Evolutionary conservation across 2,329 filamentous ascomycete genomes (phyloP).

Genomic region (Botrytis tulipae): DNA sequence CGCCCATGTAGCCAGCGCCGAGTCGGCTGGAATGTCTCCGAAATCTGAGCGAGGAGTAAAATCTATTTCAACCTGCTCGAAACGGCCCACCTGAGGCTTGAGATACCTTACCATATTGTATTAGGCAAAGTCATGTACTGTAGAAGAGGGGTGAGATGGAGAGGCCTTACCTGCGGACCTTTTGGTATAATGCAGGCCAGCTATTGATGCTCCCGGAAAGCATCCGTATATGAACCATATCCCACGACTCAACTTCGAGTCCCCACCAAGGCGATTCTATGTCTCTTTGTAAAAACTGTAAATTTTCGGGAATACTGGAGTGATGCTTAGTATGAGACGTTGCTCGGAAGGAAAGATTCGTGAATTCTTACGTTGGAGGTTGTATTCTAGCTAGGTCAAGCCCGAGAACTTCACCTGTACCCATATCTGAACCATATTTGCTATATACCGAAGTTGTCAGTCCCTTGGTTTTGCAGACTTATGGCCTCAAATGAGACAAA

Average conservation of each 20-base stretch:
- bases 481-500: background rate
- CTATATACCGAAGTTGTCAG: constrained; percentile 20
- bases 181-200: constrained; percentile 73
- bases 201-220: constrained; percentile 73
- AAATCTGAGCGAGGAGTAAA: constrained; percentile 72
- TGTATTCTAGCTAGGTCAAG: constrained; percentile 63
- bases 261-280: constrained; percentile 71
- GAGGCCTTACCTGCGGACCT: constrained; percentile 60
- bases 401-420: constrained; percentile 52
- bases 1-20: constrained; percentile 67
- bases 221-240: constrained; percentile 81
- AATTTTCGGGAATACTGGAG: constrained; percentile 66
- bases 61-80: constrained; percentile 91
- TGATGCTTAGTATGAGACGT: background rate
- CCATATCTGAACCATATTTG: constrained; percentile 16
- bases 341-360: background rate
- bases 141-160: background rate
- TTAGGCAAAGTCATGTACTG: constrained; percentile 18
- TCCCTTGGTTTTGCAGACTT: background rate
- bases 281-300: constrained; percentile 69
- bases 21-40: constrained; percentile 55
- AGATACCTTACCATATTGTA: constrained; percentile 58
- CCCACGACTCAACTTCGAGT: constrained; percentile 45
- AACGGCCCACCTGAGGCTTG: constrained; percentile 63
- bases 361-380: constrained; percentile 49